These are phyloP conservation scores for Ophiostoma himal-ulmi DNA, from an alignment of 2,329 filamentous ascomycete species.

Conservation along the genomic window DNA sequence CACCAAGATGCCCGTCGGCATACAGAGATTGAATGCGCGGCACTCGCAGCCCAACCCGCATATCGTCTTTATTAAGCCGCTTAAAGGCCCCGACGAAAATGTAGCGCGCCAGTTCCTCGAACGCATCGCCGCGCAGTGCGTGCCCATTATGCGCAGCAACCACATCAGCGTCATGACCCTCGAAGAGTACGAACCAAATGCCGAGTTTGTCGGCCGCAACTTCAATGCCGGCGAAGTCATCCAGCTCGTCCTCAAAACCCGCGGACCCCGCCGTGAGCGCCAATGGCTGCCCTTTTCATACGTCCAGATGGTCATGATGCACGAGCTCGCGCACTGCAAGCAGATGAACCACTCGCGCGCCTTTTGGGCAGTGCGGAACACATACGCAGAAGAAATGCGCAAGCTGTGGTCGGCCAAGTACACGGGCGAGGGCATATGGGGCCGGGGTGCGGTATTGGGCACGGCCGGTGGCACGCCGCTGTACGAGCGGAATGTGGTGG, in stretches of 20 bases:
- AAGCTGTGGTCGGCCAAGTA: conserved; percentile 64
- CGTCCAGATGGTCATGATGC: conserved; percentile 94
- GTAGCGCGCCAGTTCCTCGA: conserved; percentile 66
- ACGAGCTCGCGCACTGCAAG: conserved; percentile 81
- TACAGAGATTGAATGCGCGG: conserved; percentile 71
- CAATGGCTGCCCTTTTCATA: conserved; percentile 74
- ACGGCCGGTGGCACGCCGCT: conserved; percentile 38
- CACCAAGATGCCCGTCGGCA: conserved; percentile 60
- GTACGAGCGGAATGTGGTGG: conserved; percentile 49
- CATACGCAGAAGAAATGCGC: conserved; percentile 65
- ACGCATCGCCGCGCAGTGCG: conserved; percentile 74
- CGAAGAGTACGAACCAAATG: conserved; percentile 76
- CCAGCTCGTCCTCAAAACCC: conserved; percentile 72
- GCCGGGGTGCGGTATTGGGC: conserved; percentile 58
- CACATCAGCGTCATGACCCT: conserved; percentile 61
- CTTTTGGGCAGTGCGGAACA: conserved; percentile 75
- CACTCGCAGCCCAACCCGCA: conserved; percentile 67
- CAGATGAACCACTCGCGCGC: conserved; percentile 83
- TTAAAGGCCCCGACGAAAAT: conserved; percentile 57
- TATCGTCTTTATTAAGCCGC: conserved; percentile 80
- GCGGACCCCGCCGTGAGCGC: conserved; percentile 45
- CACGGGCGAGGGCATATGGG: conserved; percentile 79
- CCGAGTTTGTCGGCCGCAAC: conserved; percentile 79
- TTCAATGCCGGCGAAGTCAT: conserved; percentile 87
- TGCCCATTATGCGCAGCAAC: conserved; percentile 64